Evolutionary conservation across 169 alveolate species (phyloP).

Genomic region (Plasmodium inui): DNA sequence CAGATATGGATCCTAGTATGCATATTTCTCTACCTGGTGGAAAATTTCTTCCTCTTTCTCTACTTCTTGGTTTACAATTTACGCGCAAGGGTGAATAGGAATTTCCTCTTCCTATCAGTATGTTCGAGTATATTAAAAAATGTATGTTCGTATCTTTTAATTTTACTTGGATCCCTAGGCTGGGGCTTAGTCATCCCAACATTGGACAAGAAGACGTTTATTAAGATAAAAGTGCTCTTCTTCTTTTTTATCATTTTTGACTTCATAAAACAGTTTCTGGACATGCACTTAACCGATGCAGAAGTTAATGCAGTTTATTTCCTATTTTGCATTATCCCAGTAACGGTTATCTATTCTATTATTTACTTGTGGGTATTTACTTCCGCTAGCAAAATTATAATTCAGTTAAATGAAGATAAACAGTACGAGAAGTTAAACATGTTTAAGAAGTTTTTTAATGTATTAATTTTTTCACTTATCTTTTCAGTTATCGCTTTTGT

Average conservation of each 20-base stretch:
- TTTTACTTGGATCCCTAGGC: slow-evolving; percentile 73
- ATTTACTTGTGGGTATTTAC: slow-evolving; percentile 73
- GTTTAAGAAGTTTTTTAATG: slow-evolving; percentile 74
- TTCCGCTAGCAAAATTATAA: slow-evolving; percentile 72
- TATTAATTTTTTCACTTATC: slow-evolving; percentile 63
- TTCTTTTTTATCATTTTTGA: slow-evolving; percentile 75
- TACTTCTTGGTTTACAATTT: slow-evolving; percentile 60
- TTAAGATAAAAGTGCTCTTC: slow-evolving; percentile 62
- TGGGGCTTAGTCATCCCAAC: slow-evolving; percentile 77
- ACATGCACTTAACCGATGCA: slow-evolving; percentile 56
- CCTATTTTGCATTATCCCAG: slow-evolving; percentile 49
- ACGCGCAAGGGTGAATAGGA: slow-evolving; percentile 54
- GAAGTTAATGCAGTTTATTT: slow-evolving; percentile 53
- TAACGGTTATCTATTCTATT: slow-evolving; percentile 43
- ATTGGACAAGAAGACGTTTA: slow-evolving; percentile 56
- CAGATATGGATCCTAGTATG: slow-evolving; percentile 75
- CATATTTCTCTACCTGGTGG: slow-evolving; percentile 51
- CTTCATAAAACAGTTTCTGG: slow-evolving; percentile 72
- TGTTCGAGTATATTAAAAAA: slow-evolving; percentile 63
- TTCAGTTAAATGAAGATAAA: slow-evolving; percentile 75
- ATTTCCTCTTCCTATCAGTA: slow-evolving; percentile 53
- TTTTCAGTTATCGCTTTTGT: slow-evolving; percentile 59
- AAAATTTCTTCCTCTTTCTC: slow-evolving; percentile 41
- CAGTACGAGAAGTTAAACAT: slow-evolving; percentile 75
- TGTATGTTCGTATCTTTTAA: slow-evolving; percentile 73